Base-by-base conservation (phyloP, 495 filamentous ascomycete species). In the Xylaria palmicola region DNA sequence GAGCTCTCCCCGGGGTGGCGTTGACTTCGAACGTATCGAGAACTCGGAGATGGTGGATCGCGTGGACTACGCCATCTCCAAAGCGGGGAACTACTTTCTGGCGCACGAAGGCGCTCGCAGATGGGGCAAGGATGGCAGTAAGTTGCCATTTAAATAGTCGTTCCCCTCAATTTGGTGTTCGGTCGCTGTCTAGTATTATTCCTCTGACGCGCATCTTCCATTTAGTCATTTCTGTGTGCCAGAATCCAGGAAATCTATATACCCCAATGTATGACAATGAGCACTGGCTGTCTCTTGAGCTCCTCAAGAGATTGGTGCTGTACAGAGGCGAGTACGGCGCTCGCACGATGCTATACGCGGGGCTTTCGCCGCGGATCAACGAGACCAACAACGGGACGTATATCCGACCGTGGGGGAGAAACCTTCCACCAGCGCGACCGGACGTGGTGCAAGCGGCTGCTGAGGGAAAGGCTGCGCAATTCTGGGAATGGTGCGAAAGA, bases 281-380 rank as follows among this genome's bases (percentile, higher is more conserved):
- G 29, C 13, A 36, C 27, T 39, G 56, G 41, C 29, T 68, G 20
- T 54, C 67, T 32, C 44, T 62, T 27, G n/a, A 24, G 7, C 40
- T 71, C 20, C 20, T 64, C 7, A 27, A 61, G 56, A 29, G 47
- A 56, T 24, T 67, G 4, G 22, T 71, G 20, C 63, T 75, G 27
- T 68, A 78, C 52, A 39, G 50, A 1, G 59, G 71, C 0, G 65
- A 68, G 13, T 69, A 67, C 56, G 75, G 74, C 6, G 77, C 77
- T 8, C 78, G 77, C 44, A 77, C 71, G 8, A 72, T 75, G 64
- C 55, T 77, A 9, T 78, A 72, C 62, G 75, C 75, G 19, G 74
- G 72, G 1, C 48, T 78, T 9, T 72, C 71, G 0, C 71, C 69
- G 0, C 60, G 75, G 27, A 45, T 78, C n/a, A 71, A 60, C 19